These are phyloP conservation scores for Microbotryum violaceum DNA, from an alignment of 1,284 basidiomycete genomes.

Conservation along the genomic window DNA sequence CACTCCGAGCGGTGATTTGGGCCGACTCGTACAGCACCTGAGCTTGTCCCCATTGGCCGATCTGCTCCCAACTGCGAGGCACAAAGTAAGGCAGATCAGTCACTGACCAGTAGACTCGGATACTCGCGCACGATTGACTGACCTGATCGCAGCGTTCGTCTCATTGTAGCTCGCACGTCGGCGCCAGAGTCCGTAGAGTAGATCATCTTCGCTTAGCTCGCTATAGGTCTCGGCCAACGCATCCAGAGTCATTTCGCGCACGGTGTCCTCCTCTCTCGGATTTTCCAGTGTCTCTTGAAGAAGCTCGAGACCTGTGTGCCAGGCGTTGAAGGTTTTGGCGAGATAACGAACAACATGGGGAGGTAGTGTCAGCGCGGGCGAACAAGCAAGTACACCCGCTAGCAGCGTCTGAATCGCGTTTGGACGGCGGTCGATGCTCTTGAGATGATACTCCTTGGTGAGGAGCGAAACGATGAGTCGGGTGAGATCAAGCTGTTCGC, in stretches of 20 bases:
- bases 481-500: constrained; percentile 82
- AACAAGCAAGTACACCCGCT: constrained; percentile 72
- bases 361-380: constrained; percentile 77
- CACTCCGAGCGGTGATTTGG: constrained; percentile 75
- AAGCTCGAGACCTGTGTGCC: constrained; percentile 86
- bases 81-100: not conserved
- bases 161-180: constrained; percentile 79
- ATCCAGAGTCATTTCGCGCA: constrained; percentile 80
- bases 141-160: constrained; percentile 73
- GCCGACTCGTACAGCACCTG: constrained; percentile 78
- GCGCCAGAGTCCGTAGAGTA: constrained; percentile 96
- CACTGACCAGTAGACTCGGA: constrained; percentile 49
- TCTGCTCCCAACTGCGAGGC: constrained; percentile 60
- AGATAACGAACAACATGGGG: constrained; percentile 95
- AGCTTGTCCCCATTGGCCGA: constrained; percentile 94
- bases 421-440: constrained; percentile 81
- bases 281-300: constrained; percentile 67
- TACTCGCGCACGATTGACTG: not conserved
- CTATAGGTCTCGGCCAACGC: constrained; percentile 93
- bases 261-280: constrained; percentile 60
- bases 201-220: constrained; percentile 90
- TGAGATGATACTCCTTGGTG: constrained; percentile 86
- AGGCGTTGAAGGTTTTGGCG: constrained; percentile 90
- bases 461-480: constrained; percentile 84
- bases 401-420: constrained; percentile 92